These are phyloP conservation scores for Lonicera japonica DNA, from an alignment of 129 eudicot genomes.

Conservation along the genomic window DNA sequence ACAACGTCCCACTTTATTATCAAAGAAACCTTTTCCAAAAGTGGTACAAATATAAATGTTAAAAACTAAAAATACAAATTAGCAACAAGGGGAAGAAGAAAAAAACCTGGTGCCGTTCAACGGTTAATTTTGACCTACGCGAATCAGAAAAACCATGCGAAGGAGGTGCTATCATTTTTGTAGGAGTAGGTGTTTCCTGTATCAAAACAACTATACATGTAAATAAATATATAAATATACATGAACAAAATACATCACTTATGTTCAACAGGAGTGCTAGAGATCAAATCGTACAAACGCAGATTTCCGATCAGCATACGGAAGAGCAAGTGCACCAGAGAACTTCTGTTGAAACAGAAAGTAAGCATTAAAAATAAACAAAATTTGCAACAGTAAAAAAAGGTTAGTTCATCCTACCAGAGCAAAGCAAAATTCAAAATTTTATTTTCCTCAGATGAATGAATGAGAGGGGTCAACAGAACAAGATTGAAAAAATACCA, in stretches of 20 bases:
- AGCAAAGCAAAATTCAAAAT: neutral
- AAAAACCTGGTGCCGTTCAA: constrained; percentile 81
- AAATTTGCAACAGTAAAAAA: neutral
- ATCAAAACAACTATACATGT: constrained; percentile 14
- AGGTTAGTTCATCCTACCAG: neutral
- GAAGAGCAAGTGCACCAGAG: constrained; percentile 60
- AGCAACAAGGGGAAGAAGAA: neutral
- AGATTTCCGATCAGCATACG: constrained; percentile 55
- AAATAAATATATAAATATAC: neutral
- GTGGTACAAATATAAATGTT: neutral
- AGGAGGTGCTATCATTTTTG: constrained; percentile 52
- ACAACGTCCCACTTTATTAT: constrained; percentile 4
- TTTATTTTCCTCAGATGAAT: neutral
- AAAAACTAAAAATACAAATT: neutral
- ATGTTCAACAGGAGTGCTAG: constrained; percentile 11
- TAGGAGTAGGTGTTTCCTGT: constrained; percentile 93
- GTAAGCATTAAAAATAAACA: neutral
- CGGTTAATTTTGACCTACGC: constrained; percentile 66
- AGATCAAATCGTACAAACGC: constrained; percentile 48
- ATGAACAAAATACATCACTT: neutral
- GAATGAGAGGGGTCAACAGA: neutral
- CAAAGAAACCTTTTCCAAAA: neutral
- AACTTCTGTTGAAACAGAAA: constrained; percentile 42
- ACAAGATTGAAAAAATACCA: neutral
- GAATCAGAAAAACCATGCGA: constrained; percentile 83